Conservation (phyloP, 495 filamentous ascomycete species). For the Penicillium salamii region DNA sequence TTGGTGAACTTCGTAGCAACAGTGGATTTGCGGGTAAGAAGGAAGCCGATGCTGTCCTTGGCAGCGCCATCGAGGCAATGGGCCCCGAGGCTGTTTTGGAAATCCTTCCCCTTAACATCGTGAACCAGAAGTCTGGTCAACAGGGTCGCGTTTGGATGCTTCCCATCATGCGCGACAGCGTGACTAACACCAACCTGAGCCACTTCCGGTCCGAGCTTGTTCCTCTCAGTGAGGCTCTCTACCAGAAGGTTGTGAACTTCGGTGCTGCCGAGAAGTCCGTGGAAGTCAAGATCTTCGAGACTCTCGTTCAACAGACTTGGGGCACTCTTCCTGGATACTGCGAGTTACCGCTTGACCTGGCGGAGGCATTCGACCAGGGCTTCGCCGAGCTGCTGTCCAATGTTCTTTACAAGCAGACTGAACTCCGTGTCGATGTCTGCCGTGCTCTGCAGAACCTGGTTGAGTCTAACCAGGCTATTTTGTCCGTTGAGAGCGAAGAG, state of each 20-base stretch:
- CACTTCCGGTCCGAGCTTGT: constrained; percentile 86
- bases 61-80: constrained; percentile 81
- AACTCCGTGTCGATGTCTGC: constrained; percentile 83
- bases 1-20: constrained; percentile 86
- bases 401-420: constrained; percentile 86
- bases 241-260: constrained; percentile 80
- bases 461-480: constrained; percentile 82
- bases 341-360: constrained; percentile 79
- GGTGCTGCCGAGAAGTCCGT: constrained; percentile 78
- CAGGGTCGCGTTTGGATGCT: constrained; percentile 92
- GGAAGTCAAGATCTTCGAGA: constrained; percentile 97
- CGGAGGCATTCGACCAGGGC: constrained; percentile 73
- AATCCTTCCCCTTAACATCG: constrained; percentile 81
- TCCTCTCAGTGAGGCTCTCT: constrained; percentile 84
- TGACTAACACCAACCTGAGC: constrained; percentile 76
- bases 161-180: constrained; percentile 80
- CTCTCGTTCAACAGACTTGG: constrained; percentile 93
- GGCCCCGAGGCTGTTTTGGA: constrained; percentile 77
- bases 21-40: constrained; percentile 92
- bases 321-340: constrained; percentile 93
- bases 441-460: constrained; percentile 79
- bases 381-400: constrained; percentile 92
- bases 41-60: constrained; percentile 85
- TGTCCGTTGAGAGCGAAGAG: constrained; percentile 54
- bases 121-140: constrained; percentile 68